Evolutionary conservation across 352 stramenopile genomes (phyloP).

Genomic region (Globisporangium paddicum): DNA sequence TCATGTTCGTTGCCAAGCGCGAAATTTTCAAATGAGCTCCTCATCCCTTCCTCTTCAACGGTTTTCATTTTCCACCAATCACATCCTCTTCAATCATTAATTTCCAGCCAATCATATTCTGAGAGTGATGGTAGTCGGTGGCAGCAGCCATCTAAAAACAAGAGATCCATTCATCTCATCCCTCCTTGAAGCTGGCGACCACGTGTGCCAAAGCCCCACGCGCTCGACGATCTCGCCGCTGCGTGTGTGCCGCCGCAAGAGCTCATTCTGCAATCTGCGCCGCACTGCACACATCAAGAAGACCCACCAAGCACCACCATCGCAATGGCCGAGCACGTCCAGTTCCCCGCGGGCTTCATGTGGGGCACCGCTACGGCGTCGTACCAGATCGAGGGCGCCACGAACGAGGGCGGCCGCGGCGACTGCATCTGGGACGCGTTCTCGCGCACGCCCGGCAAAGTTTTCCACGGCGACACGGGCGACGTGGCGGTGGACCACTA

Average conservation of each 20-base stretch:
- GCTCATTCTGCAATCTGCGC: conserved; percentile 16
- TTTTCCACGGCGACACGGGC: conserved; percentile 71
- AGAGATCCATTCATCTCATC: not conserved
- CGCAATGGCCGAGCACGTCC: conserved; percentile 23
- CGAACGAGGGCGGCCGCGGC: conserved; percentile 76
- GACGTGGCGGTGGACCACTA: conserved; percentile 91
- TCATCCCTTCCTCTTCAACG: not conserved
- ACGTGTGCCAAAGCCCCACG: not conserved
- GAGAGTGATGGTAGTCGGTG: conserved; percentile 1
- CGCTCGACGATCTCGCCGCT: not conserved
- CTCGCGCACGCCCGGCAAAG: conserved; percentile 52
- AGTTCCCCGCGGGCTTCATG: conserved; percentile 61
- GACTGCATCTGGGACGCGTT: conserved; percentile 91
- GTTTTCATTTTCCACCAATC: not conserved
- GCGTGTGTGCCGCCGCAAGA: too few species aligned
- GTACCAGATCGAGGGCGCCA: conserved; percentile 92
- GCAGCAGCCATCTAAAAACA: conserved; percentile 3
- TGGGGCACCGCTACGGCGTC: conserved; percentile 85
- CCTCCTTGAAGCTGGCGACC: conserved; percentile 1
- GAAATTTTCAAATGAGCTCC: not conserved
- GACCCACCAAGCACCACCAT: not conserved
- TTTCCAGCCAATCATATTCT: not conserved
- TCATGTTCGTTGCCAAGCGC: not conserved
- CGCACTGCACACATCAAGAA: conserved; percentile 2
- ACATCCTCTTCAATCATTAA: not conserved